Conservation (phyloP, 164 flowering plant species). For the Magnolia kwangsiensis region DNA sequence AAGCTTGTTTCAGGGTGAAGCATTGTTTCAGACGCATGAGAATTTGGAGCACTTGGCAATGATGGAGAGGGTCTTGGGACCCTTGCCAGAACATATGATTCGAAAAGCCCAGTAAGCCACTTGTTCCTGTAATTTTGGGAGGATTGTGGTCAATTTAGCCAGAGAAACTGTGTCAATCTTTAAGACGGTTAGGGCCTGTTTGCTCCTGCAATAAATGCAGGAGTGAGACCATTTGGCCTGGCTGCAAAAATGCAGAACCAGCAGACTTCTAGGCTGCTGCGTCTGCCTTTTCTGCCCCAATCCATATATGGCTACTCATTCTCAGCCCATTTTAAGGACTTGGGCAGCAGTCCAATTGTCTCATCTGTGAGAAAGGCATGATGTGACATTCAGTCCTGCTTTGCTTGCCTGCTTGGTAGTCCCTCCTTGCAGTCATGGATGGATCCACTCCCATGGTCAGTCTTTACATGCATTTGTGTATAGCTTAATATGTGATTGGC, state of each 20-base stretch:
- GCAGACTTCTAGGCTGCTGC: too few relatives aligned
- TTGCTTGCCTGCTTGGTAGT: too few relatives aligned
- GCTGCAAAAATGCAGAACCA: neutral
- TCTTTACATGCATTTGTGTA: too few relatives aligned
- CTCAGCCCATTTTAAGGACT: neutral
- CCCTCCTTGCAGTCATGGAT: too few relatives aligned
- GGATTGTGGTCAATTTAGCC: neutral
- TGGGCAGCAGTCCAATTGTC: too few relatives aligned
- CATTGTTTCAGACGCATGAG: constrained; percentile 83
- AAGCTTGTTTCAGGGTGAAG: constrained; percentile 58
- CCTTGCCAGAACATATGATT: constrained; percentile 71
- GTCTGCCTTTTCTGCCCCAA: neutral
- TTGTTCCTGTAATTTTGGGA: neutral
- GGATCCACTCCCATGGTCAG: too few relatives aligned
- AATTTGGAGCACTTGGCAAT: constrained; percentile 89
- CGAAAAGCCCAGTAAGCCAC: constrained; percentile 49
- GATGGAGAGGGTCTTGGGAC: constrained; percentile 94
- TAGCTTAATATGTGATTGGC: too few relatives aligned
- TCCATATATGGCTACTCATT: neutral
- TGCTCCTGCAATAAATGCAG: neutral
- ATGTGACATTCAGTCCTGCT: too few relatives aligned
- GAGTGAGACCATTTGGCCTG: neutral
- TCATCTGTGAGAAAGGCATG: too few relatives aligned
- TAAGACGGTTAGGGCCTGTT: neutral
- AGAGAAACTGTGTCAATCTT: neutral